Base-by-base conservation (phyloP, 164 flowering plant genomes). In the Kalanchoe fedtschenkoi region DNA sequence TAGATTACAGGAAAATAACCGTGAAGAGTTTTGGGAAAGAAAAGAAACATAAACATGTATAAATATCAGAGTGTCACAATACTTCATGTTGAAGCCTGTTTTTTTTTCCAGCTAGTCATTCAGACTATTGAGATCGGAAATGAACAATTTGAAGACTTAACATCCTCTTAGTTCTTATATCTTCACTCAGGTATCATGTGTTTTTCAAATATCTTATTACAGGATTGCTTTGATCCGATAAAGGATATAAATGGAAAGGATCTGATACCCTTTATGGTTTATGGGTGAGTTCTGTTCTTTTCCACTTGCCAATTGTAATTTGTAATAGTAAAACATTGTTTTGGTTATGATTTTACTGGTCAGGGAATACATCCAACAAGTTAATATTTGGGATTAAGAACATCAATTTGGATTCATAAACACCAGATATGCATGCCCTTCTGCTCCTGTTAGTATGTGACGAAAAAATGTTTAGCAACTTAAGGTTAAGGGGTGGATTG, bases 211-310 rank as follows among this genome's bases (percentile, higher is more conserved):
- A 57, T 3, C 63, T 0, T 38, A 21, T 65, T 65, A 35, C 72
- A 78, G 85, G 83, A 79, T 26, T 69, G 74, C 58, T 82, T 83
- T 69, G 81, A 78, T 60, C 89, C 87, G 35, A 81, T 88, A 53
- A 63, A 74, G 71, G 84, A 75, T 71, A 65, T 43, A 28, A 74
- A 71, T 63, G 86, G 82, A 9, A 79, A 74, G 57, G 82, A 80
- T 58, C 79, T 81, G 38, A 79, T 80, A 7, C 83, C 84, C 6
- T 70, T 70, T 39, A 79, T 85, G 84, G 80, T 83, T 64, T 82
- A 76, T 73, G 97, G 99, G 99, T 95, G 70, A 76, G 83, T 61
- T 32, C 29, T 4, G 22, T 26, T 46, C 26, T 0, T 34, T 22
- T 32, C 59, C 58, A 6, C 51, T 37, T 15, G 29, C 5, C 19